Conservation (phyloP, 2,329 filamentous ascomycete genomes). For the Trichoderma sp. region DNA sequence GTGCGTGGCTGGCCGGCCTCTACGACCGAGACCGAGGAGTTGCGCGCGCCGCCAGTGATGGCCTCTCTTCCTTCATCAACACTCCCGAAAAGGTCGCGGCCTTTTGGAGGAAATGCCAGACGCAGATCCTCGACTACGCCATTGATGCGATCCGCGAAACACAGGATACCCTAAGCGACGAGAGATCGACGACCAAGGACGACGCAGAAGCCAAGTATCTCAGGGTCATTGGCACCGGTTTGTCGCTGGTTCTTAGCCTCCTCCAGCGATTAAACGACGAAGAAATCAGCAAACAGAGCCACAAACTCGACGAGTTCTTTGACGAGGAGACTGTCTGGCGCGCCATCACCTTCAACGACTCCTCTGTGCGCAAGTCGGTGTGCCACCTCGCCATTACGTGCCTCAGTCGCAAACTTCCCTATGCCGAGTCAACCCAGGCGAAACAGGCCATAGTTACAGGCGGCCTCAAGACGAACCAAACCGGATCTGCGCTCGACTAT, state of each 20-base stretch:
- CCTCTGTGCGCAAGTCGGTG: slow-evolving; percentile 54
- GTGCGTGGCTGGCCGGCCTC: slow-evolving; percentile 86
- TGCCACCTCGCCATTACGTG: slow-evolving; percentile 57
- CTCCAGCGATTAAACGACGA: slow-evolving; percentile 51
- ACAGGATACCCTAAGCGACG: slow-evolving; percentile 81
- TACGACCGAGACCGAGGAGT: slow-evolving; percentile 84
- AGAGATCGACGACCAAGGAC: slow-evolving; percentile 79
- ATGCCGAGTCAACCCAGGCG: slow-evolving; percentile 55
- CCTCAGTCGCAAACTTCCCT: slow-evolving; percentile 53
- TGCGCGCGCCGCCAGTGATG: slow-evolving; percentile 74
- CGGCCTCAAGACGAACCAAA: slow-evolving; percentile 72
- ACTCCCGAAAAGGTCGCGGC: slow-evolving; percentile 76
- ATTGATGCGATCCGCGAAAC: slow-evolving; percentile 81
- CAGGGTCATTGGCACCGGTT: slow-evolving; percentile 65
- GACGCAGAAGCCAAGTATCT: slow-evolving; percentile 86
- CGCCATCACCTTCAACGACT: slow-evolving; percentile 65
- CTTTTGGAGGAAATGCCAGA: slow-evolving; percentile 82
- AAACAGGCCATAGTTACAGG: slow-evolving; percentile 69
- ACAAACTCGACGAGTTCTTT: slow-evolving; percentile 69
- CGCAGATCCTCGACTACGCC: slow-evolving; percentile 80
- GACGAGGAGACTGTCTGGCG: slow-evolving; percentile 69
- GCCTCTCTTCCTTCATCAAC: slow-evolving; percentile 74
- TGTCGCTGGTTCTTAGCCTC: slow-evolving; percentile 60
- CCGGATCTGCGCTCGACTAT: slow-evolving; percentile 73
- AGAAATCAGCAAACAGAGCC: slow-evolving; percentile 63